Percentiles rank a stretch among this genome's conserved stretches.
These are phyloP conservation scores for Pascua sp. DNA, from an alignment of 1,284 basidiomycete species.

Conservation along the genomic window DNA sequence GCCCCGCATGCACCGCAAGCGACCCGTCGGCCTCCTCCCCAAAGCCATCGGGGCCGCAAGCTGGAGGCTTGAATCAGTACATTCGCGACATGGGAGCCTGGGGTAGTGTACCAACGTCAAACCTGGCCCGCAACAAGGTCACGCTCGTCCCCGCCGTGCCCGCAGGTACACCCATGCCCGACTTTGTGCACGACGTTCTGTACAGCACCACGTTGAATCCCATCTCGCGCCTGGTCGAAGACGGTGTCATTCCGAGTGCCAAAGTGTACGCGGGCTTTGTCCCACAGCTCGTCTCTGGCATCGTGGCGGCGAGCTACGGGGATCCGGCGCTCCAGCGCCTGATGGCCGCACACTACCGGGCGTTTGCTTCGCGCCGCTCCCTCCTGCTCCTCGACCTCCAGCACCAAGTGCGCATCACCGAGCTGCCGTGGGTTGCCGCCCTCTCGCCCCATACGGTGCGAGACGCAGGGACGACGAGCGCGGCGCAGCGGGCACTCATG, in stretches of 20 bases:
- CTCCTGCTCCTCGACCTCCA: conserved; percentile 6
- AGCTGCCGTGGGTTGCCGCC: conserved; percentile 9
- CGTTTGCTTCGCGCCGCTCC: conserved; percentile 7
- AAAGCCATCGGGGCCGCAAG: background rate
- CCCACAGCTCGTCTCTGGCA: background rate
- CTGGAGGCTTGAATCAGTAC: background rate
- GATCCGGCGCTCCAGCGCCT: background rate
- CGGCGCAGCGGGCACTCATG: background rate
- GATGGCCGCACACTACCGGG: conserved; percentile 9
- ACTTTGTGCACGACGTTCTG: background rate
- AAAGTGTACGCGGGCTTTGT: background rate
- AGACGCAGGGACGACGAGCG: background rate
- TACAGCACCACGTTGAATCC: background rate
- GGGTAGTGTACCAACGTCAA: too few relatives aligned
- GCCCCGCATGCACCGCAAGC: too few relatives aligned
- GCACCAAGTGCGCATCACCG: conserved; percentile 10
- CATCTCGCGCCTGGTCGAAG: background rate
- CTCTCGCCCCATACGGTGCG: background rate
- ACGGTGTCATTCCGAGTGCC: background rate
- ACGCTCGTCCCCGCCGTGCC: background rate
- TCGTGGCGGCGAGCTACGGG: background rate
- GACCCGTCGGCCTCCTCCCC: too few relatives aligned
- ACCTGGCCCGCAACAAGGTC: background rate
- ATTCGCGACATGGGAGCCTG: background rate
- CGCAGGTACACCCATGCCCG: background rate